Percentiles rank a stretch among this genome's conserved stretches.
Conservation (phyloP, 2,329 filamentous ascomycete species). For the Periconia sp. region DNA sequence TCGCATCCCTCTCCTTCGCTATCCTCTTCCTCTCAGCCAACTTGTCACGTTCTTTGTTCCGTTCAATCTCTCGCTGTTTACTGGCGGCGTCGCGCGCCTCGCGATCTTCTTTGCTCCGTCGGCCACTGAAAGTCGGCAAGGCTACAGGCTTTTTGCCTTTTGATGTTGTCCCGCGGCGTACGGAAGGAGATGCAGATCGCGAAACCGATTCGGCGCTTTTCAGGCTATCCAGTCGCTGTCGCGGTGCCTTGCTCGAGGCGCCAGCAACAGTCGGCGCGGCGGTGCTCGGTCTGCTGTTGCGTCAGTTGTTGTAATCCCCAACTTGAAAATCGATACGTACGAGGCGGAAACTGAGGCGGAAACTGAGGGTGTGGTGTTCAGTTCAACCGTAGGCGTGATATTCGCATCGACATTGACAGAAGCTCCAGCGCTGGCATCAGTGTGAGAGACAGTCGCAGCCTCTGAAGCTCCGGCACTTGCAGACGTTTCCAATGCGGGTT, state of each 20-base stretch:
- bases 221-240: conserved; percentile 31
- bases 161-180: conserved; percentile 27
- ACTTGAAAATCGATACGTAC: conserved; percentile 16
- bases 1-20: conserved; percentile 22
- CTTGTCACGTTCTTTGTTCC: conserved; percentile 37
- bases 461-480: conserved; percentile 10
- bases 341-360: conserved; percentile 9
- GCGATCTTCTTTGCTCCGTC: conserved; percentile 49
- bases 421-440: conserved; percentile 15
- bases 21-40: conserved; percentile 26
- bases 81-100: conserved; percentile 46
- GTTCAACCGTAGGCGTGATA: conserved; percentile 15
- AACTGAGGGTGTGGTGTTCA: conserved; percentile 11
- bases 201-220: conserved; percentile 31
- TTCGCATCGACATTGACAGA: conserved; percentile 5
- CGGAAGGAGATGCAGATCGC: conserved; percentile 31
- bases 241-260: conserved; percentile 10
- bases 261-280: conserved; percentile 20
- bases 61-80: conserved; percentile 41
- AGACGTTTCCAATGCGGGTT: conserved; percentile 14
- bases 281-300: neutral
- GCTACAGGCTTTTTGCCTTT: conserved; percentile 32
- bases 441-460: conserved; percentile 17
- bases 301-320: conserved; percentile 9
- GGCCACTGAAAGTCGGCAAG: conserved; percentile 47